Conservation (phyloP, 495 filamentous ascomycete species). For the Daldinia decipiens region DNA sequence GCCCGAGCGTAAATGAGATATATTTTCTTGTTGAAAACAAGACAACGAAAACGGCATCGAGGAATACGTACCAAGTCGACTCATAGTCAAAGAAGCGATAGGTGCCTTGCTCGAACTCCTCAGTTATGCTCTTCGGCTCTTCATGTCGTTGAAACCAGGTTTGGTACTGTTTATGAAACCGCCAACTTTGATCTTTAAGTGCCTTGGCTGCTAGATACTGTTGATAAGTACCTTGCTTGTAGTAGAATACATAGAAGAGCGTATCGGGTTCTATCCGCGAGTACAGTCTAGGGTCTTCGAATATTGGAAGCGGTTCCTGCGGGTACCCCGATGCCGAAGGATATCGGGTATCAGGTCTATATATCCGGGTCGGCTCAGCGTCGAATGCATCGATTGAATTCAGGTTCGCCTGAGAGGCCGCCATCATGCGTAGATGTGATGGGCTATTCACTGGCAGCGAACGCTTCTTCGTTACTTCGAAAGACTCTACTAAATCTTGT, state of each 20-base stretch:
- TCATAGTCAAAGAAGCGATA: constrained; percentile 99
- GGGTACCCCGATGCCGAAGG: constrained; percentile 84
- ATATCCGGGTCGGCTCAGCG: constrained; percentile 81
- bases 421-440: constrained; percentile 76
- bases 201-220: constrained; percentile 97
- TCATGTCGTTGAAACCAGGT: constrained; percentile 99
- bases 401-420: constrained; percentile 72
- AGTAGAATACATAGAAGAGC: constrained; percentile 99
- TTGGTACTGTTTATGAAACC: constrained; percentile 99
- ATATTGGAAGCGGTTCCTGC: constrained; percentile 86
- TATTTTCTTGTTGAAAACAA: not conserved
- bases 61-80: constrained; percentile 87
- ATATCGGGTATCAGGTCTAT: constrained; percentile 77
- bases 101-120: constrained; percentile 97
- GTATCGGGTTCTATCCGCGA: constrained; percentile 91
- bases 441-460: constrained; percentile 65
- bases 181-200: constrained; percentile 95
- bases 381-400: constrained; percentile 75
- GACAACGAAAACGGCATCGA: not conserved
- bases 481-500: constrained; percentile 89
- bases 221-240: constrained; percentile 94
- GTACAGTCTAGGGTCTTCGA: constrained; percentile 90
- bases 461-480: constrained; percentile 81
- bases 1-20: constrained; percentile 13
- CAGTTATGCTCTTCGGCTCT: constrained; percentile 97